Conservation (phyloP, 108 stramenopile genomes). For the Cyclotella atomus region DNA sequence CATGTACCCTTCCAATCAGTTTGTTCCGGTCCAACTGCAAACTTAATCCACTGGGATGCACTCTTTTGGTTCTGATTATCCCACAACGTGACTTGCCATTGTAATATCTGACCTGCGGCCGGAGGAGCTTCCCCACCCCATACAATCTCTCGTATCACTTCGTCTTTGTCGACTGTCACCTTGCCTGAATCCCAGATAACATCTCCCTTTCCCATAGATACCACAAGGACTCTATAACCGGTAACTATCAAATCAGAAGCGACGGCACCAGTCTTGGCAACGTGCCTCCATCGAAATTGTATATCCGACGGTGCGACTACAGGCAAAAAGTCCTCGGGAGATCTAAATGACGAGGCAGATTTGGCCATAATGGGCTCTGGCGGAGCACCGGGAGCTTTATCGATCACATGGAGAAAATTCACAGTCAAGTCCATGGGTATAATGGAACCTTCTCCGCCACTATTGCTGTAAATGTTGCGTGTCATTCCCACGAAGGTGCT, state of each 20-base stretch:
- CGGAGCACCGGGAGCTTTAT: conserved; percentile 41
- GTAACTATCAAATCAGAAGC: conserved; percentile 16
- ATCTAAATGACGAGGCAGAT: neutral
- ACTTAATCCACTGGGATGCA: no score
- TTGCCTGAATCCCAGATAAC: conserved; percentile 18
- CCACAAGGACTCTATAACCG: conserved; percentile 27
- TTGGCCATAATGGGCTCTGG: conserved; percentile 12
- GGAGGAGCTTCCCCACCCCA: neutral
- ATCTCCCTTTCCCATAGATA: neutral
- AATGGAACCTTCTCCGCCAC: conserved; percentile 13
- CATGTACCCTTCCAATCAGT: conserved; percentile 40
- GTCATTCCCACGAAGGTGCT: neutral
- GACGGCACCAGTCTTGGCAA: conserved; percentile 18
- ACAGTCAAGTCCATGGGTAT: conserved; percentile 37
- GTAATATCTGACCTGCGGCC: conserved; percentile 17
- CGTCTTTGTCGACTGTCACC: neutral
- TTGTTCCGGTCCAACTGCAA: conserved; percentile 14
- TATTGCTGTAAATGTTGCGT: neutral
- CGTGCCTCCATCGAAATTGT: conserved; percentile 40
- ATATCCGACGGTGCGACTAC: conserved; percentile 14
- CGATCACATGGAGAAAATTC: conserved; percentile 31
- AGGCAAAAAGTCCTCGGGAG: conserved; percentile 36
- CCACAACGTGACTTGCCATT: conserved; percentile 20
- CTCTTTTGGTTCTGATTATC: neutral
- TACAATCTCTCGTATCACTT: neutral